Evolutionary conservation across 768 basidiomycete species (phyloP), one percentile per base, ranked within the genome.

Genomic region (Pulveroboletus sp.): DNA sequence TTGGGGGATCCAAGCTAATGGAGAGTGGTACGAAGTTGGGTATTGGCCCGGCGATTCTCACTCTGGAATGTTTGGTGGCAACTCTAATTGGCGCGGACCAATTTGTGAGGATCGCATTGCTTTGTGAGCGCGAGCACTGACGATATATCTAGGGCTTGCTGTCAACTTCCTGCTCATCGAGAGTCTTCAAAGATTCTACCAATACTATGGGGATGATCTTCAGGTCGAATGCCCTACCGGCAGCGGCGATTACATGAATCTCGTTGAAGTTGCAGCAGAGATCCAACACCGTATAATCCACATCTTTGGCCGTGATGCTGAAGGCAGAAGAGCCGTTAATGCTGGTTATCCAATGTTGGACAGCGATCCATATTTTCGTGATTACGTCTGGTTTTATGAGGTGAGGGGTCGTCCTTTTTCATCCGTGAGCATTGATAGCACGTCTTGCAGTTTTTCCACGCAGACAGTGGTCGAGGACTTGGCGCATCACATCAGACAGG

Each of bases 241-340:
- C 23, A 89, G 86, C 54, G 96, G 96, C n/a, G 94, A 96, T 58
- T 92, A 86, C 69, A 97, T 97, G 93, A 90, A 93, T 64, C 82
- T 99, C 8, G 90, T 86, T 10, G 79, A 82, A 50, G 93, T 95
- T 17, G 93, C 96, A 6, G 95, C 97, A 62, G 96, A 99, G 68
- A 93, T 99, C 48, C 96, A 98, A 68, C 95, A 98, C 64, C 86
- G 96, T n/a, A 84, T 98, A 54, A 99, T 98, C 48, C 93, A 98
- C 68, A 93, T 99, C 60, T 99, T 99, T 62, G 85, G 90, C n/a
- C 83, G 93, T 23, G 95, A 99, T 63, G 68, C 80, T 54, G 79
- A 90, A 51, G 93, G 94, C 10, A 78, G 81, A 53, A 77, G 96
- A 34, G 93, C 96, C 0, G 88, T 86, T 16, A 98, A 99, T 63